Evolutionary conservation across 306 rosid species (phyloP), one percentile per base, ranked within the genome.

Genomic region (Cucurbita maxima): DNA sequence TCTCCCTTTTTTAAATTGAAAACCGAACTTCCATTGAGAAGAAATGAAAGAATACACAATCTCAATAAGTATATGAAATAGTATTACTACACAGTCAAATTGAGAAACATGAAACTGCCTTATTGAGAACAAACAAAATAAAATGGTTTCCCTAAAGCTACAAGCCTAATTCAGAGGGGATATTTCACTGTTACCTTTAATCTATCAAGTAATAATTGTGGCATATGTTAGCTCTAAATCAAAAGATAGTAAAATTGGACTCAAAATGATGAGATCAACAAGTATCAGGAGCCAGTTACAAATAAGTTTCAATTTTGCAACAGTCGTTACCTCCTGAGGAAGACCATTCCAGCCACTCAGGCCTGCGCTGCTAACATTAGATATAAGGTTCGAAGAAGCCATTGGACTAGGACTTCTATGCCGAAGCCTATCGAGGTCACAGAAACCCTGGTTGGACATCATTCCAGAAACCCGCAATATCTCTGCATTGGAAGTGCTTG

Each of bases 381-480:
- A 85, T 67, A 90, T 87, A 75, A 88, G 89, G 62, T 81, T 88
- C 76, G 97, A 87, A 84, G 98, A 94, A 80, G 97, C 89, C 99
- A 94, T 94, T 40, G 99, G 99, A 83, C 99, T 94, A 55, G 99
- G 97, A 81, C 99, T 94, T 88, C 99, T 86, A 78, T 94, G 96
- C 82, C 96, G 89, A 73, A 91, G 84, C 79, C 99, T 88, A 74
- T 94, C 99, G 45, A 94, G 91, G 86, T 94, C 99, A 4, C 99
- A 87, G 77, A 91, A 89, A 83, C 96, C 92, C 85, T 89, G 99
- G 87, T 87, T 94, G 85, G 99, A 91, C 92, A 91, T 82, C 97
- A 88, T 89, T 83, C 91, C 96, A 78, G 97, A 91, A 81, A 91
- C 96, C 73, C 92, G 88, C 66, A 94, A 81, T 79, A 94, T 94